These are phyloP conservation scores for Brassica hybrid DNA, from an alignment of 441 rosid genomes.

Conservation along the genomic window DNA sequence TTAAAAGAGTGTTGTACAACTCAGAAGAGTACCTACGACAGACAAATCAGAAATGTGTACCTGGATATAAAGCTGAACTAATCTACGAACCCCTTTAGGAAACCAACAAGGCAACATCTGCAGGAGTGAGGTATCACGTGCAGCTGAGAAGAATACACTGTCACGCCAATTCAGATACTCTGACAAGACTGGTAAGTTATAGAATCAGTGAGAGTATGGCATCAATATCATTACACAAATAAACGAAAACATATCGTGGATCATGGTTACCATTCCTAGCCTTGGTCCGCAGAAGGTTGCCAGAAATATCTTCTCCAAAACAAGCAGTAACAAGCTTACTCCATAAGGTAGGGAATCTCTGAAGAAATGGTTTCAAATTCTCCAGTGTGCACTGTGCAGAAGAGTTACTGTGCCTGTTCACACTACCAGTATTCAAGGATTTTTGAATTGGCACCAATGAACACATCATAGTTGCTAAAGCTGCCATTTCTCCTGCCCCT, in stretches of 20 bases:
- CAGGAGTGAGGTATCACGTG: conserved; percentile 90
- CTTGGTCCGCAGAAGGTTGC: conserved; percentile 59
- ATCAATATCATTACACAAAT: conserved; percentile 36
- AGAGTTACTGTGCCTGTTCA: conserved; percentile 76
- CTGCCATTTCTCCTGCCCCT: conserved; percentile 98
- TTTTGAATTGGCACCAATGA: conserved; percentile 79
- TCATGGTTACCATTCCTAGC: conserved; percentile 69
- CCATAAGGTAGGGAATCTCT: conserved; percentile 89
- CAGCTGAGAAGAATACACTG: conserved; percentile 85
- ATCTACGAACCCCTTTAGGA: conserved; percentile 90
- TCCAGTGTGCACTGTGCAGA: conserved; percentile 96
- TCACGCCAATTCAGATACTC: conserved; percentile 96
- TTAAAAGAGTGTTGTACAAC: conserved; percentile 26
- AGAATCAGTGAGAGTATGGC: conserved; percentile 44
- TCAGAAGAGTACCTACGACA: conserved; percentile 19
- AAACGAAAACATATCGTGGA: conserved; percentile 29
- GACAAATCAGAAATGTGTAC: conserved; percentile 47
- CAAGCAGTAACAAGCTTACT: conserved; percentile 79
- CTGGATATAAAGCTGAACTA: conserved; percentile 96
- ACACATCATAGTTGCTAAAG: conserved; percentile 96
- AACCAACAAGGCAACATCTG: conserved; percentile 99
- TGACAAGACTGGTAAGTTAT: conserved; percentile 63
- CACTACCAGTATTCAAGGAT: conserved; percentile 78
- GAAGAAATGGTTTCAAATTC: conserved; percentile 83
- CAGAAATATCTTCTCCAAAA: conserved; percentile 70